Conservation (phyloP, 2,329 filamentous ascomycete genomes). For the Pestalotiopsis fici region DNA sequence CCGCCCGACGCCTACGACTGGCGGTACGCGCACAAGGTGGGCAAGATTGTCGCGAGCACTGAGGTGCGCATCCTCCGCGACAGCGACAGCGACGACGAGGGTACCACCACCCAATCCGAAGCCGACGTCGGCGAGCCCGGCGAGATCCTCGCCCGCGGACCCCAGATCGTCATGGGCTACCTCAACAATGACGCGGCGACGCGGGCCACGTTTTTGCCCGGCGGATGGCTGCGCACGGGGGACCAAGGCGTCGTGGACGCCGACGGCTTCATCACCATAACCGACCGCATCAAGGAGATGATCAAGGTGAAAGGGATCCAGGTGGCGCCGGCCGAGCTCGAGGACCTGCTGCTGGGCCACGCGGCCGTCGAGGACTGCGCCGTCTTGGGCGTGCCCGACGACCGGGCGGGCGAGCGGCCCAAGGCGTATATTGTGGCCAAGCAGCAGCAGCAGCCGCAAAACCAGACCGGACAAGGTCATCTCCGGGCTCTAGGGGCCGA, state of each 20-base stretch:
- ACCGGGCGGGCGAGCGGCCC: conserved; percentile 56
- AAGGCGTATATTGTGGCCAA: conserved; percentile 59
- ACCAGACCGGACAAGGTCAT: no score
- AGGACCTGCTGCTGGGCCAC: conserved; percentile 62
- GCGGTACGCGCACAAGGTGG: conserved; percentile 57
- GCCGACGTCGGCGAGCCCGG: conserved; percentile 52
- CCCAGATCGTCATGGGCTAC: conserved; percentile 52
- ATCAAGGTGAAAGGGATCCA: conserved; percentile 68
- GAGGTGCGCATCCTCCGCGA: conserved; percentile 61
- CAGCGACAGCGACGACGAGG: conserved; percentile 35
- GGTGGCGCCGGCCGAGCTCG: conserved; percentile 64
- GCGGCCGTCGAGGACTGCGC: conserved; percentile 57
- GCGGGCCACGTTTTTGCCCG: conserved; percentile 36
- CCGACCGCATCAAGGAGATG: conserved; percentile 67
- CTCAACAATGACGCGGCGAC: conserved; percentile 39
- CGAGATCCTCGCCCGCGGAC: conserved; percentile 46
- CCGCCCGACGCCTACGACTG: conserved; percentile 57
- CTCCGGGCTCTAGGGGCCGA: conserved; percentile 30
- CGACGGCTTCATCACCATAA: conserved; percentile 58
- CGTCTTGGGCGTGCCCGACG: conserved; percentile 53
- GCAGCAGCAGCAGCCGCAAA: background rate
- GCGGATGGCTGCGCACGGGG: conserved; percentile 50
- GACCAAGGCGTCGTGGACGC: conserved; percentile 57
- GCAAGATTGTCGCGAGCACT: conserved; percentile 58
- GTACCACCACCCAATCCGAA: conserved; percentile 41